Percentiles rank a stretch among this genome's conserved stretches.
Conservation (phyloP, 1,284 basidiomycete genomes). For the Leccinum solheimii region DNA sequence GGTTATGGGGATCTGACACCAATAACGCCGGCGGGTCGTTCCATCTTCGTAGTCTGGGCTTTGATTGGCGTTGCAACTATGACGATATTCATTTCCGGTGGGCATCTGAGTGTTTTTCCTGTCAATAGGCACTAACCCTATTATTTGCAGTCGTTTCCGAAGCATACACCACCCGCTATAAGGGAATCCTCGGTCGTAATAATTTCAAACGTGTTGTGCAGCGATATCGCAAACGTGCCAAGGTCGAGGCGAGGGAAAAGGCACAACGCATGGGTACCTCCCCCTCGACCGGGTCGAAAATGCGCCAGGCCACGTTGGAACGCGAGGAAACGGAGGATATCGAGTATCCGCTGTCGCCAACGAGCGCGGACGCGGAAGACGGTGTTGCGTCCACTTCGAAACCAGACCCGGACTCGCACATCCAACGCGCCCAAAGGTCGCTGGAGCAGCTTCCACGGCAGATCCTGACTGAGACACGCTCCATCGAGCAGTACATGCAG, state of each 20-base stretch:
- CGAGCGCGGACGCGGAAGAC: not conserved
- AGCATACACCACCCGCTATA: constrained; percentile 56
- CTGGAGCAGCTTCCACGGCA: constrained; percentile 52
- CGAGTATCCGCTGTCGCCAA: not conserved
- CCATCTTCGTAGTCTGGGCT: constrained; percentile 82
- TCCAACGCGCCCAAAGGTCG: constrained; percentile 29
- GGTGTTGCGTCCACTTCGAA: constrained; percentile 6
- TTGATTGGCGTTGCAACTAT: constrained; percentile 74
- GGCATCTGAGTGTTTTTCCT: constrained; percentile 12
- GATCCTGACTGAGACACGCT: constrained; percentile 47
- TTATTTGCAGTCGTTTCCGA: constrained; percentile 57
- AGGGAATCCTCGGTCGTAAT: constrained; percentile 47
- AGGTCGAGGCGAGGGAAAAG: constrained; percentile 15
- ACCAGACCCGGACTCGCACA: not conserved
- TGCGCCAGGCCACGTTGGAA: not conserved
- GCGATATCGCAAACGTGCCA: constrained; percentile 40
- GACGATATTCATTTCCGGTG: constrained; percentile 71
- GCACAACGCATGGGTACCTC: constrained; percentile 3
- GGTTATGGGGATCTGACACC: constrained; percentile 73
- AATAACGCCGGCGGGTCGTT: constrained; percentile 64
- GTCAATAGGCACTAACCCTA: constrained; percentile 4
- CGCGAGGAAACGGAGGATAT: constrained; percentile 1
- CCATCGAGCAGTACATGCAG: constrained; percentile 46
- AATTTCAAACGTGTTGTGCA: constrained; percentile 51
- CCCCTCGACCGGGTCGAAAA: not conserved